phyloP scores from a whole-genome alignment of 2,329 filamentous ascomycete species.

The Myriosclerotinia curreyana region DNA sequence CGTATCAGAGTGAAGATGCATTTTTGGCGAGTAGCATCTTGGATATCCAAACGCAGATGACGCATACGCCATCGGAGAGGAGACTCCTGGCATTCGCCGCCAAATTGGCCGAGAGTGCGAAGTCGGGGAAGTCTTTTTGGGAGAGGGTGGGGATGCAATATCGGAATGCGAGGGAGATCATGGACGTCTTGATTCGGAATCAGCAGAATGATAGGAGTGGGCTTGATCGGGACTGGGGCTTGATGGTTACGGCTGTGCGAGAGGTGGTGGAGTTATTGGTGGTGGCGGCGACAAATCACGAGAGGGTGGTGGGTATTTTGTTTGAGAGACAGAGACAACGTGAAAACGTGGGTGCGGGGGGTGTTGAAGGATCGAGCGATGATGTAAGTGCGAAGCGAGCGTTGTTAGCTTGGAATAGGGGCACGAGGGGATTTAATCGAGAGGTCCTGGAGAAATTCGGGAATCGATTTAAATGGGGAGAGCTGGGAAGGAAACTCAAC shows the following conservation, averaged over 20 bases:
- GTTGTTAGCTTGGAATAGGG: conserved; percentile 2
- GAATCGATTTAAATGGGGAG: neutral
- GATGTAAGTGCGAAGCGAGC: neutral
- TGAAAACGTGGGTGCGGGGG: neutral
- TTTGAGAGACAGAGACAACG: neutral
- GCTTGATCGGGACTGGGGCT: neutral
- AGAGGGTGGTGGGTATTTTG: neutral
- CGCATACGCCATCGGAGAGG: neutral
- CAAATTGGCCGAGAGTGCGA: neutral
- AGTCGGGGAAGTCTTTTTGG: neutral
- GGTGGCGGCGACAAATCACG: neutral
- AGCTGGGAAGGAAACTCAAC: neutral
- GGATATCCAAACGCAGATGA: neutral
- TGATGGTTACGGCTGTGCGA: neutral
- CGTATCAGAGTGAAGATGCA: neutral
- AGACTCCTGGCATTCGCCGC: neutral
- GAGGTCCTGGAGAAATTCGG: neutral
- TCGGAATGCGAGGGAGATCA: neutral
- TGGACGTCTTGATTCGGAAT: neutral
- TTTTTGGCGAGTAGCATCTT: neutral
- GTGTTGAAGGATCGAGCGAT: neutral
- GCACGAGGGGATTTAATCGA: conserved; percentile 6
- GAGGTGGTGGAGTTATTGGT: conserved; percentile 1
- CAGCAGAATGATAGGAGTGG: neutral
- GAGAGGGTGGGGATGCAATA: neutral